Evolutionary conservation across 2,329 filamentous ascomycete species (phyloP), one percentile per base, ranked within the genome.

Genomic region (Tolypocladium pustulatum): DNA sequence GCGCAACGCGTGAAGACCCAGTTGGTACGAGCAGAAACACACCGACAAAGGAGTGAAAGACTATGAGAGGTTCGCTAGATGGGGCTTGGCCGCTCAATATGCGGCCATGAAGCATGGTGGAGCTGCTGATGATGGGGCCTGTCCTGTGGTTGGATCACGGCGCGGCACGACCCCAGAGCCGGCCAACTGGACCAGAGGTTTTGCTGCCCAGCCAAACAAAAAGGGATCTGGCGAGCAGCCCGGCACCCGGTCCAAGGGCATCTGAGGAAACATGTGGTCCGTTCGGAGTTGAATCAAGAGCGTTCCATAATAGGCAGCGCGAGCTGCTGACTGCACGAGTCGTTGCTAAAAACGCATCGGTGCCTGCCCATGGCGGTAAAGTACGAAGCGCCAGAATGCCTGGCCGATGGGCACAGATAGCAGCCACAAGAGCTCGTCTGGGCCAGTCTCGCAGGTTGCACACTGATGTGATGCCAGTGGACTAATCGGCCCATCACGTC

Each of bases 31-130:
- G 49, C 27, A 64, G 64, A 68, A 70, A 71, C 68, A 71, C 70
- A 72, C 71, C 71, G 70, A 71, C 70, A 67, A 67, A 69, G 64
- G 65, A 66, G 64, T 63, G 43, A n/a, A 46, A 25, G 57, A 30
- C 54, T 41, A 37, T 22, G 49, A 59, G 32, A 61, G 59, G 58
- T 37, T 49, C 49, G 49, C 49, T 22, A 20, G 30, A 34, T 8
- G 49, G 49, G 30, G 30, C 49, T 53, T 62, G 69, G 69, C 67
- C 69, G 70, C 62, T 62, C 62, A 57, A 65, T 65, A 70, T 70
- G 70, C 69, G 70, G 68, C 70, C 70, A 63, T 62, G 66, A 67
- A 67, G 68, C 68, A 66, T 64, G 67, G 70, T 71, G 70, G 69
- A 68, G 66, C 62, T 61, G 65, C 51, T 59, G 65, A 64, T 64